Base-by-base conservation (phyloP, 441 rosid genomes). In the Pelargonium australe region DNA sequence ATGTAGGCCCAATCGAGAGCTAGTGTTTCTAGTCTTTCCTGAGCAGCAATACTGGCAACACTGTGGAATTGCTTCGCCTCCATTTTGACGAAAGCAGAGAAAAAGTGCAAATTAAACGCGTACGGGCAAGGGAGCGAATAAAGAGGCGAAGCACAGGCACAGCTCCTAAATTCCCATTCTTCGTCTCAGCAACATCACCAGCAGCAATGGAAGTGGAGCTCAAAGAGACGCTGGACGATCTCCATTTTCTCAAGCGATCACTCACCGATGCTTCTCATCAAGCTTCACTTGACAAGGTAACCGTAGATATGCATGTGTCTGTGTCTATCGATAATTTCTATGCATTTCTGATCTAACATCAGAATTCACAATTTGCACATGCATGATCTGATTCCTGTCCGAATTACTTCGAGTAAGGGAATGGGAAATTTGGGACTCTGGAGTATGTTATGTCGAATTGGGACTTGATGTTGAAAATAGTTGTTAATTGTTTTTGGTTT, bases 151-250 rank as follows among this genome's bases (percentile, higher is more conserved):
- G 31, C 31, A 28, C 31, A 28, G 31, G 31, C 31, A 28, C 31
- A 28, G 31, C 25, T 0, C 25, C 0, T 0, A 23, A 23, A 23
- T 23, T 2, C 25, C 1, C 2, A 23, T 23, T 23, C 25, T 23
- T 23, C 25, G 25, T 23, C 25, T 23, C 25, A 23, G 25, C 31
- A 28, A 28, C 31, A 28, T 28, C 31, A 28, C 31, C 31, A 28
- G 31, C 31, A 28, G 55, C 17, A 68, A 89, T 89, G 97, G 97
- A 91, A 85, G 79, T 40, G 28, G 97, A 87, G 80, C 73, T 94
- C 80, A 82, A 82, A 64, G 85, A 77, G 72, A 62, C 91, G 80
- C 83, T 82, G 37, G 80, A 74, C 37, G 96, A 88, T 73, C 91
- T 94, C 2, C 77, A 82, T 34, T 65, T 74, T 60, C 83, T 94